Evolutionary conservation across 2,329 filamentous ascomycete genomes (phyloP).

Genomic region (Fusarium globosum): DNA sequence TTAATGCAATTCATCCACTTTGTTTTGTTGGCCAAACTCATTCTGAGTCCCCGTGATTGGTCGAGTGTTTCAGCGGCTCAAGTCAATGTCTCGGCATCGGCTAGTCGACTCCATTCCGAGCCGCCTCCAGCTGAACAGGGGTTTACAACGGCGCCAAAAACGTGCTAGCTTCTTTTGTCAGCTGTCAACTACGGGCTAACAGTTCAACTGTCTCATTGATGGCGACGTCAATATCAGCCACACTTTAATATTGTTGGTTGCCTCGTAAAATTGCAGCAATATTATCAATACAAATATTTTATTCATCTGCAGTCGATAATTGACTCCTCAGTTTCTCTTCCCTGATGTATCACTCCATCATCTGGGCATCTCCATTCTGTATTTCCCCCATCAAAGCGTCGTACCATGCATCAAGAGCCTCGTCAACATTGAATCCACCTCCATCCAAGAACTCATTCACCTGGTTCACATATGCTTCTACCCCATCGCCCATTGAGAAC

Average conservation of each 20-base stretch:
- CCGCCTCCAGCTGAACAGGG: not conserved
- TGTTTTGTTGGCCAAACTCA: not conserved
- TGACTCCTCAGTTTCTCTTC: accelerated
- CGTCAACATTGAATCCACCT: not conserved
- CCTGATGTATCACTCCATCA: not conserved
- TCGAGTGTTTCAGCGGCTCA: not conserved
- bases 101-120: not conserved
- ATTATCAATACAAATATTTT: too few species aligned
- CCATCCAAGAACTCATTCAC: constrained; percentile 3
- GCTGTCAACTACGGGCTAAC: not conserved
- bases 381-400: constrained; percentile 8
- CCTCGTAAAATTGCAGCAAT: accelerated
- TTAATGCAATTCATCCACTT: not conserved
- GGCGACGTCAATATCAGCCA: not conserved
- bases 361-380: not conserved
- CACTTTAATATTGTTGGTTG: not conserved
- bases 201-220: not conserved
- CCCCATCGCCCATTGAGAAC: not conserved
- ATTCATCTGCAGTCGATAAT: accelerated
- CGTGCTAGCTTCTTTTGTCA: not conserved
- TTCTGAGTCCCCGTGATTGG: not conserved
- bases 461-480: constrained; percentile 1
- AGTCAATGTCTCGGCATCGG: not conserved
- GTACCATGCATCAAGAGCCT: constrained; percentile 12
- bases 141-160: not conserved